Evolutionary conservation across 129 eudicot species (phyloP), one percentile per base, ranked within the genome.

Genomic region (Daucus carota): DNA sequence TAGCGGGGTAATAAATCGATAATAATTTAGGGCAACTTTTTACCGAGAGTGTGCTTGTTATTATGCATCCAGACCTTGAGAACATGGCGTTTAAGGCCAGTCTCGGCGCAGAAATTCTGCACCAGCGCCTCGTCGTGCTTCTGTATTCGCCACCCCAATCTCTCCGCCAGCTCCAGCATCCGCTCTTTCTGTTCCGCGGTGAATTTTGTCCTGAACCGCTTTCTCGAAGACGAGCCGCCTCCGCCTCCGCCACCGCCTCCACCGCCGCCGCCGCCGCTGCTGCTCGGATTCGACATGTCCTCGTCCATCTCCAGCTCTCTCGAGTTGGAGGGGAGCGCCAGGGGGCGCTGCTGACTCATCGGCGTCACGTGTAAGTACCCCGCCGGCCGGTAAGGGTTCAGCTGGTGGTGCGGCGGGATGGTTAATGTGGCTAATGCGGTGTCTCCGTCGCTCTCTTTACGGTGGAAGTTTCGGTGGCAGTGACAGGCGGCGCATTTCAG

Each of bases 31-130:
- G 70, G 70, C 38, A 63, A 89, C 75, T 87, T 90, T 89, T 87
- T 90, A 90, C 92, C 96, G 65, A 87, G 84, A 38, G 96, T 87
- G 78, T 90, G 90, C 87, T 92, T 92, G 84, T 92, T 90, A 79
- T 90, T 92, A 68, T 92, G 98, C 94, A 92, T 90, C 98, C 98
- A 92, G 24, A 92, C 96, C 80, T 90, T 92, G 29, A 92, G 89
- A 48, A 92, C 98, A 22, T 90, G 91, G 14, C 98, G 81, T 83
- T 78, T 92, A 1, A 92, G 82, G 2, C 90, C 91, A 3, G 82
- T 87, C 54, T 92, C 96, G 0, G 80, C 78, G 42, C 98, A 92
- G 41, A 92, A 92, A 12, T 83, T 86, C 17, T 83, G 83, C 59
- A 92, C 96, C 28, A 81, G 86, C 10, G 66, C 85, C 38, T 92